These are phyloP conservation scores for Fomitiporia mediterranea DNA, from an alignment of 1,284 basidiomycete genomes.

Conservation along the genomic window DNA sequence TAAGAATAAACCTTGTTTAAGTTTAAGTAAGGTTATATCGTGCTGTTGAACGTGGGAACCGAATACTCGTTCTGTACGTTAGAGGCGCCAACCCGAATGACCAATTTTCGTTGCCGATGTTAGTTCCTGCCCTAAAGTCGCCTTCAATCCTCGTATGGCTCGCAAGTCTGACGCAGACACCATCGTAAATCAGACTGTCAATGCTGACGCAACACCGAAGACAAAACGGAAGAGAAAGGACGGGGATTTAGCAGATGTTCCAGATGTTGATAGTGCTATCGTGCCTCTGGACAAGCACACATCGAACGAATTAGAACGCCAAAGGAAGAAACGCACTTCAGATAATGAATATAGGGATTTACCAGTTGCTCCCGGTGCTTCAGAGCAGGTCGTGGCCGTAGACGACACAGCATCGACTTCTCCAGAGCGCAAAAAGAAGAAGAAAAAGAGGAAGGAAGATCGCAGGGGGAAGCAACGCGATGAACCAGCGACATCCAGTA, in stretches of 20 bases:
- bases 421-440: constrained; percentile 25
- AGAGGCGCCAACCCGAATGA: no score
- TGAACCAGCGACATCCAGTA: constrained; percentile 21
- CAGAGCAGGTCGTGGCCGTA: background rate
- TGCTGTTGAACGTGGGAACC: no score
- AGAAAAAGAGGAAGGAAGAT: constrained; percentile 38
- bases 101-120: no score
- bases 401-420: background rate
- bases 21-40: no score
- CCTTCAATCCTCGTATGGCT: constrained; percentile 27
- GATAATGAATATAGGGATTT: constrained; percentile 29
- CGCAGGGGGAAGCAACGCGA: constrained; percentile 35
- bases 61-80: no score
- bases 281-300: constrained; percentile 17
- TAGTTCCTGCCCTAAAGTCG: constrained; percentile 35
- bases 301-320: background rate
- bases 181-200: constrained; percentile 30
- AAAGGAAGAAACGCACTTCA: constrained; percentile 36
- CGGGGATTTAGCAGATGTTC: constrained; percentile 24
- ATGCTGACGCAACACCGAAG: constrained; percentile 30
- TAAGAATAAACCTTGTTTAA: no score
- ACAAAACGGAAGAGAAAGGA: constrained; percentile 26
- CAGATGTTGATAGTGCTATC: constrained; percentile 11
- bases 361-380: background rate
- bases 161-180: constrained; percentile 33